Percentiles rank a stretch among this genome's conserved stretches.
Conservation (phyloP, 441 rosid species). For the Lepidium campestre region DNA sequence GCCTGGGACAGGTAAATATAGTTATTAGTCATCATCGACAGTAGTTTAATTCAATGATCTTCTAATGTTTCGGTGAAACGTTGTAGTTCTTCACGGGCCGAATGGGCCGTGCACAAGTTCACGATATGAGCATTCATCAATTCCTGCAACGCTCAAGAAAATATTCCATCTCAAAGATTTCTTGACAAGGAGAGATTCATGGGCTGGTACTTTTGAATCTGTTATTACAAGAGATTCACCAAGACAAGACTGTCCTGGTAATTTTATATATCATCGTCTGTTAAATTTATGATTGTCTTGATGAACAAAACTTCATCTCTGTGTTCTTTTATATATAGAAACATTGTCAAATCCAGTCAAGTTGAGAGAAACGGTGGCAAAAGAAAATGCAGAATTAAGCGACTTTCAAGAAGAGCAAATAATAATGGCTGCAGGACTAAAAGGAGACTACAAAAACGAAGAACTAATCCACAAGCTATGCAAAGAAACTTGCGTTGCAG, state of each 20-base stretch:
- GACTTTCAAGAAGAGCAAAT: constrained; percentile 72
- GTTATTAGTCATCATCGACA: too few species aligned
- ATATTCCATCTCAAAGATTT: constrained; percentile 69
- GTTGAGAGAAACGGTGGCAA: constrained; percentile 36
- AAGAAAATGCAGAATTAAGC: constrained; percentile 44
- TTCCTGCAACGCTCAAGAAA: constrained; percentile 76
- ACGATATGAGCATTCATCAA: constrained; percentile 85
- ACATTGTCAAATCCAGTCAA: constrained; percentile 45
- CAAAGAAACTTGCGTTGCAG: constrained; percentile 47
- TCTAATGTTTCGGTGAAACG: too few species aligned
- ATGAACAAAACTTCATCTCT: not conserved
- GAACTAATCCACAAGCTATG: constrained; percentile 39
- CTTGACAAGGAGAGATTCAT: constrained; percentile 81
- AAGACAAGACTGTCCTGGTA: constrained; percentile 83
- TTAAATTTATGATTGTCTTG: not conserved
- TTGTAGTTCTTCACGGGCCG: constrained; percentile 57
- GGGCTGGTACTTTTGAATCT: constrained; percentile 84
- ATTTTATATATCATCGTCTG: not conserved
- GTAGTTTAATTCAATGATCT: too few species aligned
- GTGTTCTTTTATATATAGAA: constrained; percentile 17
- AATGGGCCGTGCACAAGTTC: constrained; percentile 66
- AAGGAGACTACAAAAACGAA: constrained; percentile 51
- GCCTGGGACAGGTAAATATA: constrained; percentile 68
- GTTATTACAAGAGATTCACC: constrained; percentile 56
- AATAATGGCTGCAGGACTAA: constrained; percentile 52